Conservation (phyloP, 306 rosid species). For the Vicia villosa region DNA sequence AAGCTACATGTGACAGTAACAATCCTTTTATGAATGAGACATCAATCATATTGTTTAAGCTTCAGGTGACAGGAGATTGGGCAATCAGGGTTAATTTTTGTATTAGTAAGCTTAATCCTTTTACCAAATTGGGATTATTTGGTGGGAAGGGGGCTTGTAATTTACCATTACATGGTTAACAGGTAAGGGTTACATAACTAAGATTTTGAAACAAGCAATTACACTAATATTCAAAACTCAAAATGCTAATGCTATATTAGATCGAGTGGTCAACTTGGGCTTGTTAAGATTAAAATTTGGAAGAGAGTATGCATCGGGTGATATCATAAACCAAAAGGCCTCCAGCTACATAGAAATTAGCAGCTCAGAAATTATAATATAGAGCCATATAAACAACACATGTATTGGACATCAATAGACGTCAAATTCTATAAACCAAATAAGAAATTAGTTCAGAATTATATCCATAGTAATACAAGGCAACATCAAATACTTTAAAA, state of each 20-base stretch:
- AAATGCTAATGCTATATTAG: slow-evolving; percentile 30
- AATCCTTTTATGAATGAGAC: not conserved
- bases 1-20: slow-evolving; percentile 6
- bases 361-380: not conserved
- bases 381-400: slow-evolving; percentile 20
- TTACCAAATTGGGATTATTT: slow-evolving; percentile 17
- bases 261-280: slow-evolving; percentile 21
- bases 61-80: not conserved
- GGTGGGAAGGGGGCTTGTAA: not conserved
- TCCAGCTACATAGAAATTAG: slow-evolving; percentile 14
- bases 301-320: slow-evolving; percentile 16
- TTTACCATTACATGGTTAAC: slow-evolving; percentile 28
- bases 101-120: slow-evolving; percentile 4
- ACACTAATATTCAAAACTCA: slow-evolving; percentile 24
- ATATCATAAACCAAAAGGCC: slow-evolving; percentile 18
- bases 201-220: slow-evolving; percentile 19
- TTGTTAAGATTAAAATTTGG: slow-evolving; percentile 5
- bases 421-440: slow-evolving; percentile 20
- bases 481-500: slow-evolving; percentile 22
- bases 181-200: slow-evolving; percentile 14
- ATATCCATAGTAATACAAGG: slow-evolving; percentile 15
- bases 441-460: slow-evolving; percentile 14
- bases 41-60: not conserved
- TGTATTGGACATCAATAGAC: slow-evolving; percentile 23
- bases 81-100: slow-evolving; percentile 7